Base-by-base conservation (phyloP, 768 basidiomycete genomes). In the Mycena indigotica region DNA sequence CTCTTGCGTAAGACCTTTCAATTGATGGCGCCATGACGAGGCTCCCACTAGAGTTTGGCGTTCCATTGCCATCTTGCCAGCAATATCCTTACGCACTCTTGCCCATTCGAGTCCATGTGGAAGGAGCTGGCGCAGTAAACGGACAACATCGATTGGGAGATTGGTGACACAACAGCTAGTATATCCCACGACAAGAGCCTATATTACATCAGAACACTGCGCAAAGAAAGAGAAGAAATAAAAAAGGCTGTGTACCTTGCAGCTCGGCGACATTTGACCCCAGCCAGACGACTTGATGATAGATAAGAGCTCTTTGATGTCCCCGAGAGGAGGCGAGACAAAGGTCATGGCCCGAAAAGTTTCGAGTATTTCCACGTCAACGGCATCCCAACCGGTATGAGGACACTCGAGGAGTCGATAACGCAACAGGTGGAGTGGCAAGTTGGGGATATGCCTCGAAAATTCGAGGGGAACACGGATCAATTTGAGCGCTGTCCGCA, bases 371-470 rank as follows among this genome's bases (percentile, higher is more conserved):
- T 65, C 64, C 5, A 56, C 17, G 57, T 82, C 78, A 41, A 75
- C 55, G 13, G 52, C 53, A 10, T 70, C 69, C 76, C 79, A 80
- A 1, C 70, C 72, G 4, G 68, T 62, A 28, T 67, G 71, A 19
- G 77, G 72, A 2, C 77, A 78, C 35, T 76, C 73, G 51, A 76
- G 71, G 38, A 89, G 66, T 51, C 80, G 77, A 44, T 76, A 69
- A 23, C 76, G 73, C 19, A 85, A 55, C 13, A 82, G 67, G 39
- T 70, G 75, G 58, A 73, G 74, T 5, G 71, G 70, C 35, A 79
- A 58, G 50, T 65, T 60, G 21, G 64, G 69, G 32, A 77, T 62
- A 57, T 72, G 66, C 16, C 66, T 66, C 67, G 71, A 68, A 65
- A 75, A 70, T 45, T 68, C 72, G 55, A 69, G 55, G 25, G 73